Evolutionary conservation across 1,284 basidiomycete genomes (phyloP), one percentile per base, ranked within the genome.

Genomic region (Schizophyllum amplum): DNA sequence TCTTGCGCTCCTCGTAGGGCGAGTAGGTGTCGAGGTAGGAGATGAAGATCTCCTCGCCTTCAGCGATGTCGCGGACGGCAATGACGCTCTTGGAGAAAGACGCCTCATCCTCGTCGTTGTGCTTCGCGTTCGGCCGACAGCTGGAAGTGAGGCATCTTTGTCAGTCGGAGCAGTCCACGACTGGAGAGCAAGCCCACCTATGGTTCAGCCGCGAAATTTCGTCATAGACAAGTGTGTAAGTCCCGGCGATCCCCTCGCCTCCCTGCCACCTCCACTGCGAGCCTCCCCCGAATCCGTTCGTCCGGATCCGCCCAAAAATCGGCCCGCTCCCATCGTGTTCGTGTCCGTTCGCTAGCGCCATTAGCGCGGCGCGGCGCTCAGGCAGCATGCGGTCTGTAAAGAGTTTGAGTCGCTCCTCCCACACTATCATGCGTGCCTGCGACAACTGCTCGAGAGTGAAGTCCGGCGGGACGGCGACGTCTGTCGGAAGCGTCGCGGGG

Each of bases 71-170:
- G 47, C 55, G 49, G 22, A 51, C 21, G 27, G 55, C 47, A 21
- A 5, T 27, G 6, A 56, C n/a, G n/a, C 13, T 21, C 23, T 26
- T 26, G 5, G 55, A 56, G 49, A 56, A 51, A n/a, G 55, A 26
- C 3, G 15, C 1, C 17, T 24, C 15, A 20, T 52, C 24, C n/a
- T n/a, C n/a, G 23, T 24, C 51, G 47, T 11, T 26, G 23, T 21
- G 6, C 2, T 20, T 17, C 2, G 42, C 33, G 55, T 57, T 57
- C 11, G 55, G 50, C 1, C 23, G 24, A 42, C 53, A 47, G 55
- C 70, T 71, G 53, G n/a, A 42, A 17, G 33, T 13, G 17, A 13
- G 33, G 11, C 33, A 17, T n/a, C n/a, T 42, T 3, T 13, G 33
- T 9, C 11, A 9, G 17, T 13, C 33, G 3, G 17, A 4, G 13